phyloP scores from a whole-genome alignment of 345 rosid genomes.

The Bruguiera gymnorhiza region DNA sequence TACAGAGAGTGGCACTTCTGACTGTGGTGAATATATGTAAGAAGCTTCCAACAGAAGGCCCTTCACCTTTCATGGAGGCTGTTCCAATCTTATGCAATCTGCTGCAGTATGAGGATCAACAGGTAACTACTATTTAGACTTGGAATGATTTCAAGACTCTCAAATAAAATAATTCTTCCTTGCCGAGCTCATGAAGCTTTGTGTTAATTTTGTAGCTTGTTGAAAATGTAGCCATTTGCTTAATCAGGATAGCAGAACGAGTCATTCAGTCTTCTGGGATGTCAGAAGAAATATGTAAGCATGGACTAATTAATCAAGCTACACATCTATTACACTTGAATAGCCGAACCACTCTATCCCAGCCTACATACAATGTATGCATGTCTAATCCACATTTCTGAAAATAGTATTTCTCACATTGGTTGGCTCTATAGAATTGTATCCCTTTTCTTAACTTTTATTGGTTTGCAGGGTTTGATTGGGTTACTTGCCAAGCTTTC shows the following conservation, averaged over 20 bases:
- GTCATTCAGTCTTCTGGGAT: slow-evolving; percentile 58
- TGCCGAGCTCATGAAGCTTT: background rate
- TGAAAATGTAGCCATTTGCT: slow-evolving; percentile 74
- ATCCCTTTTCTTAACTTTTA: slow-evolving; percentile 9
- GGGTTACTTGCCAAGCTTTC: slow-evolving; percentile 78
- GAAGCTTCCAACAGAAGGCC: slow-evolving; percentile 68
- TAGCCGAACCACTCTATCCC: slow-evolving; percentile 75
- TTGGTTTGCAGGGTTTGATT: slow-evolving; percentile 70
- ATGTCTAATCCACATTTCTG: slow-evolving; percentile 10
- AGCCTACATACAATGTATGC: slow-evolving; percentile 68
- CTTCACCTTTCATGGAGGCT: slow-evolving; percentile 63
- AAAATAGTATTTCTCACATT: slow-evolving; percentile 1
- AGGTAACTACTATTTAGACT: slow-evolving; percentile 35
- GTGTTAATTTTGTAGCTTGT: slow-evolving; percentile 59
- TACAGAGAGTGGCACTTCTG: slow-evolving; percentile 89
- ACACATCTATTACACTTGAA: slow-evolving; percentile 59
- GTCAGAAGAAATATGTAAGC: slow-evolving; percentile 74
- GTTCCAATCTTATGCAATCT: slow-evolving; percentile 84
- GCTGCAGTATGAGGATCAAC: slow-evolving; percentile 85
- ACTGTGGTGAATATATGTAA: slow-evolving; percentile 83
- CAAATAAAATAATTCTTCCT: background rate
- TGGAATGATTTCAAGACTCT: background rate
- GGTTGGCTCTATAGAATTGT: slow-evolving; percentile 12
- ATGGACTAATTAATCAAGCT: slow-evolving; percentile 67
- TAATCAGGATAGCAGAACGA: slow-evolving; percentile 75